These are phyloP conservation scores for Diplogelasinospora grovesii DNA, from an alignment of 495 filamentous ascomycete species.

Conservation along the genomic window DNA sequence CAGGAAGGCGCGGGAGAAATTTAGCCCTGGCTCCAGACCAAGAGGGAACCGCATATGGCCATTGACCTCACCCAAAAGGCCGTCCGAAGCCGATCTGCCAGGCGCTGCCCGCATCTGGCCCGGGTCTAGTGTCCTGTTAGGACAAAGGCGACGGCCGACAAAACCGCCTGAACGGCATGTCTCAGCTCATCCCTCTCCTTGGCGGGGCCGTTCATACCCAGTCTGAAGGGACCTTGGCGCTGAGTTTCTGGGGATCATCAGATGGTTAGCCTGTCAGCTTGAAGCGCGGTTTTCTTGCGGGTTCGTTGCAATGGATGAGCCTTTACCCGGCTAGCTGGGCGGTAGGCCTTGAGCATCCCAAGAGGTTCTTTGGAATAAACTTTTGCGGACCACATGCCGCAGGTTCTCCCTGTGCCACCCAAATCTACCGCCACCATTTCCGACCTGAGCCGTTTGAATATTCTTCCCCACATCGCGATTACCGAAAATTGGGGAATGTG, in stretches of 20 bases:
- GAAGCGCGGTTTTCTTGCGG: too few species aligned
- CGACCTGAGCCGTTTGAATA: slow-evolving; percentile 4
- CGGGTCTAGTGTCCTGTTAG: too few species aligned
- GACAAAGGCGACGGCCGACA: too few species aligned
- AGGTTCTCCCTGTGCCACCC: neutral
- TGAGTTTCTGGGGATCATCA: too few species aligned
- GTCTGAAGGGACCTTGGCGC: too few species aligned
- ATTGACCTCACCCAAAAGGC: slow-evolving; percentile 1
- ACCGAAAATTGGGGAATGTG: slow-evolving; percentile 4
- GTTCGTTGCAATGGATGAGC: too few species aligned
- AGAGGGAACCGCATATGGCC: neutral
- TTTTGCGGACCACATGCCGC: slow-evolving; percentile 2
- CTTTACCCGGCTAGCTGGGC: slow-evolving; percentile 15
- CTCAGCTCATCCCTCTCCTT: too few species aligned
- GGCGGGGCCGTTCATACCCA: too few species aligned
- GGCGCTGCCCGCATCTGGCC: neutral
- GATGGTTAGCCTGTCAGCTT: too few species aligned
- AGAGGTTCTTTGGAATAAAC: slow-evolving; percentile 7
- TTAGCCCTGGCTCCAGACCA: slow-evolving; percentile 23
- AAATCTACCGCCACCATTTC: slow-evolving; percentile 12
- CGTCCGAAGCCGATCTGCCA: slow-evolving; percentile 6
- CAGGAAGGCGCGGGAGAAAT: slow-evolving; percentile 27
- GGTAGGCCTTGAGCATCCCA: too few species aligned
- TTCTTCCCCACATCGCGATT: slow-evolving; percentile 7
- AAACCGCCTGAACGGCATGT: too few species aligned